These are phyloP conservation scores for Russula ochroleuca DNA, from an alignment of 768 basidiomycete species.

Conservation along the genomic window DNA sequence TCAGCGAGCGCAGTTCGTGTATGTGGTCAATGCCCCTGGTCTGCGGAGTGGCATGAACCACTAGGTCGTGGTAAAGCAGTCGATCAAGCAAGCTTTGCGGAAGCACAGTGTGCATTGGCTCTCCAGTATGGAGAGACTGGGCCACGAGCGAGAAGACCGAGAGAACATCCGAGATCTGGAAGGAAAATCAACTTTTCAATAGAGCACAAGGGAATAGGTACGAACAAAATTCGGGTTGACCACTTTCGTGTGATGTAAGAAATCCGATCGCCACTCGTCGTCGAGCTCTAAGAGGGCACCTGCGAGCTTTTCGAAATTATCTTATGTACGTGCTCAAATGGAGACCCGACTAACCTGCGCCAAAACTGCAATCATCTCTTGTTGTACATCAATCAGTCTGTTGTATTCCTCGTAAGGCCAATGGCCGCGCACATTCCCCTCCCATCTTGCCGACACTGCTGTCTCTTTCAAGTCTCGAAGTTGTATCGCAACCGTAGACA, in stretches of 20 bases:
- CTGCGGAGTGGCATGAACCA: conserved; percentile 18
- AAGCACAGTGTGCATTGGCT: conserved; percentile 43
- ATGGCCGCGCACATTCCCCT: conserved; percentile 47
- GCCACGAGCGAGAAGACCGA: conserved; percentile 37
- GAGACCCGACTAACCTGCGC: conserved; percentile 34
- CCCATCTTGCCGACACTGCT: conserved; percentile 43
- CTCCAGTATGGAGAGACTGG: conserved; percentile 43
- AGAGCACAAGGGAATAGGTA: conserved; percentile 3
- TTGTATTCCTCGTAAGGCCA: conserved; percentile 51
- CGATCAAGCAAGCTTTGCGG: conserved; percentile 43
- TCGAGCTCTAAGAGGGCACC: conserved; percentile 44
- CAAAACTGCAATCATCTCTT: conserved; percentile 41
- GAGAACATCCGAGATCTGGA: conserved; percentile 43
- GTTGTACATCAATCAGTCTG: conserved; percentile 39
- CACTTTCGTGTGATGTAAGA: conserved; percentile 45
- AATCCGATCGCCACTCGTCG: conserved; percentile 38
- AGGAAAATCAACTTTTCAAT: not conserved
- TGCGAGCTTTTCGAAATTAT: conserved; percentile 34
- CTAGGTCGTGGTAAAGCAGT: conserved; percentile 41
- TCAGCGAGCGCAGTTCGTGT: conserved; percentile 17
- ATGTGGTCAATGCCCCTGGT: conserved; percentile 5
- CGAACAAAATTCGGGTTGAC: conserved; percentile 54
- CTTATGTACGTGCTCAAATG: not conserved
- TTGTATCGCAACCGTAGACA: conserved; percentile 36
- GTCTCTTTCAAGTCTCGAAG: conserved; percentile 35